Conservation (phyloP, 2,329 filamentous ascomycete species). For the Aspergillus sp. region DNA sequence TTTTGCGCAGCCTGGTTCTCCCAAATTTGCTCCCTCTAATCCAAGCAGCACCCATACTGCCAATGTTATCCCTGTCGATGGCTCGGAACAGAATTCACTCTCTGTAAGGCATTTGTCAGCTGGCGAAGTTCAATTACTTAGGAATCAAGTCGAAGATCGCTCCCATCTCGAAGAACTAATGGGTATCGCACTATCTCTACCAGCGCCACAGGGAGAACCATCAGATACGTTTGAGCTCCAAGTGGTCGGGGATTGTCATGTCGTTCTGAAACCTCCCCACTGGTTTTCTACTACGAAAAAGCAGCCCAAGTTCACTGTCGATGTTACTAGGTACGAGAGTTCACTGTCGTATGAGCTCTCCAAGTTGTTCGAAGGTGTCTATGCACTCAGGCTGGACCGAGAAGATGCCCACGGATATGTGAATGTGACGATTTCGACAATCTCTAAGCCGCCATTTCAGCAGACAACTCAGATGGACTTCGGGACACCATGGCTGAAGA, state of each 20-base stretch:
- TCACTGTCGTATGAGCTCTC: conserved; percentile 40
- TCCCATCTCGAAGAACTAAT: conserved; percentile 20
- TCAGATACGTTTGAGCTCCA: conserved; percentile 43
- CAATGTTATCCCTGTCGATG: conserved; percentile 13
- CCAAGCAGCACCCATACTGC: conserved; percentile 12
- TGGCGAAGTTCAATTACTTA: conserved; percentile 11
- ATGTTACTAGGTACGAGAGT: conserved; percentile 37
- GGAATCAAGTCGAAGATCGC: conserved; percentile 9
- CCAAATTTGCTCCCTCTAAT: conserved; percentile 11
- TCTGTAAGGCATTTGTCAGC: conserved; percentile 15
- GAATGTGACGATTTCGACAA: conserved; percentile 40
- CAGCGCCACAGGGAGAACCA: conserved; percentile 19
- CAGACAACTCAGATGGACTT: conserved; percentile 35
- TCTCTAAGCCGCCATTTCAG: conserved; percentile 26
- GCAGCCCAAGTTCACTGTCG: conserved; percentile 42
- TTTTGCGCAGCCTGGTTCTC: conserved; percentile 16
- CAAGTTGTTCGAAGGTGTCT: conserved; percentile 46
- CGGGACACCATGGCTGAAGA: conserved; percentile 41
- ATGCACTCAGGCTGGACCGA: conserved; percentile 43
- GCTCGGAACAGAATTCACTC: conserved; percentile 17
- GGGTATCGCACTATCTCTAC: conserved; percentile 15
- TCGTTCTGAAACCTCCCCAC: conserved; percentile 44
- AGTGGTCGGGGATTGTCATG: conserved; percentile 46
- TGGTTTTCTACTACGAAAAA: conserved; percentile 37
- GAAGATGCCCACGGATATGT: conserved; percentile 43